phyloP scores from a whole-genome alignment of 768 basidiomycete species.

The Lactarius psammicola region DNA sequence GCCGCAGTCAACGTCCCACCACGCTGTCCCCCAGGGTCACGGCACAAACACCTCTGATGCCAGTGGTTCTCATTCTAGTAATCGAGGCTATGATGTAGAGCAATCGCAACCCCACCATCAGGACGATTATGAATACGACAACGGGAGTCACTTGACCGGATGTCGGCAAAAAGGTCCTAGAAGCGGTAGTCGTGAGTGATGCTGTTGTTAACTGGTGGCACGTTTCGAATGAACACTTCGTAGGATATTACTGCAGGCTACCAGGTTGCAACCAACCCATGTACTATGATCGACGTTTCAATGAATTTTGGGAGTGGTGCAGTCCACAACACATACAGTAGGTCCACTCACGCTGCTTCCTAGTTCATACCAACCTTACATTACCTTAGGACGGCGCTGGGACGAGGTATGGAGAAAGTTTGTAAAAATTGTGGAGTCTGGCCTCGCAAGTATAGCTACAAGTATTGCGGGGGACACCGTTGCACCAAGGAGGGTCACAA shows the following conservation, averaged over 20 bases:
- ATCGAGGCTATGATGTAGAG: background rate
- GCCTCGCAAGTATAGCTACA: constrained; percentile 6
- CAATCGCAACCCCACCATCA: background rate
- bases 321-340: constrained; percentile 14
- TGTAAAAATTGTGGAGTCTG: constrained; percentile 1
- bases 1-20: background rate
- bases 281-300: background rate
- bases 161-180: background rate
- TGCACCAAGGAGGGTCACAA: background rate
- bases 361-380: background rate
- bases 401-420: background rate
- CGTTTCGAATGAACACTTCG: background rate
- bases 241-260: background rate
- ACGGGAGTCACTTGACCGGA: background rate
- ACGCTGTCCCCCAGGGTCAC: background rate
- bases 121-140: background rate
- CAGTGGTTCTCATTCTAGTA: background rate
- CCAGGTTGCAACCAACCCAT: background rate
- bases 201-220: no score
- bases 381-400: background rate
- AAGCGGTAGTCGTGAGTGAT: background rate
- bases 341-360: background rate
- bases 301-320: constrained; percentile 14
- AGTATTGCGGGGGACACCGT: background rate
- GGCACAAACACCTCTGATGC: background rate